Evolutionary conservation across 768 basidiomycete genomes (phyloP).

Genomic region (Clitopilus passeckerianus): DNA sequence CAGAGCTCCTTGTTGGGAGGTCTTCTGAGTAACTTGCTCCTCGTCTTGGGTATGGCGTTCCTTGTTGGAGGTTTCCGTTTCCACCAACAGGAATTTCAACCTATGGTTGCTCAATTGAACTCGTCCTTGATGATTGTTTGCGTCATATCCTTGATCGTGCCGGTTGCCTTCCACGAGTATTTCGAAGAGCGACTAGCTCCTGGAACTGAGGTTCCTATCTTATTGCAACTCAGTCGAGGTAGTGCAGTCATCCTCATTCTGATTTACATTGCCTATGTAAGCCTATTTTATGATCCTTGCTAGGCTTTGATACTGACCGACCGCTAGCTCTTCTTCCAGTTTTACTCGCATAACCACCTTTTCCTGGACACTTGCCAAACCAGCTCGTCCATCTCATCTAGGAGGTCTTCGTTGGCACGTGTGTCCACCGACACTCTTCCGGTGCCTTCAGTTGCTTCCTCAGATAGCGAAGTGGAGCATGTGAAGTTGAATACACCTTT

Average conservation of each 20-base stretch:
- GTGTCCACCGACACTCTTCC: conserved; percentile 20
- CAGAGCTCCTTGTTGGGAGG: conserved; percentile 49
- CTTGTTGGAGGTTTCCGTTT: conserved; percentile 53
- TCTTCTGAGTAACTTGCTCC: conserved; percentile 65
- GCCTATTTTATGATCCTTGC: background rate
- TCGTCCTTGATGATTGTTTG: conserved; percentile 65
- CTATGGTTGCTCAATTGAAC: conserved; percentile 58
- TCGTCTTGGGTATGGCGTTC: conserved; percentile 81
- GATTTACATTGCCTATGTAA: conserved; percentile 32
- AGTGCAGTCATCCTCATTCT: conserved; percentile 42
- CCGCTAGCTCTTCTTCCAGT: conserved; percentile 43
- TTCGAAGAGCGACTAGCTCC: conserved; percentile 26
- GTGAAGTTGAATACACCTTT: conserved; percentile 28
- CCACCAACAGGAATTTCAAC: conserved; percentile 46
- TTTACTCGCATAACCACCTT: conserved; percentile 45
- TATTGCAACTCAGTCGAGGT: conserved; percentile 42
- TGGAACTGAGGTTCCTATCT: conserved; percentile 32
- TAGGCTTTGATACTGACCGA: background rate
- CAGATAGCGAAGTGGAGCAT: conserved; percentile 15
- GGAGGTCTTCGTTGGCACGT: conserved; percentile 8
- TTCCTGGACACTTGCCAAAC: conserved; percentile 31
- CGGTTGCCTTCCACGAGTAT: conserved; percentile 50
- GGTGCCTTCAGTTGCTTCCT: conserved; percentile 11
- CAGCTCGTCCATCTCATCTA: conserved; percentile 14
- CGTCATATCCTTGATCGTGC: conserved; percentile 65